Evolutionary conservation across 306 rosid genomes (phyloP), one percentile per base, ranked within the genome.

Genomic region (Acacia melanoxylon): DNA sequence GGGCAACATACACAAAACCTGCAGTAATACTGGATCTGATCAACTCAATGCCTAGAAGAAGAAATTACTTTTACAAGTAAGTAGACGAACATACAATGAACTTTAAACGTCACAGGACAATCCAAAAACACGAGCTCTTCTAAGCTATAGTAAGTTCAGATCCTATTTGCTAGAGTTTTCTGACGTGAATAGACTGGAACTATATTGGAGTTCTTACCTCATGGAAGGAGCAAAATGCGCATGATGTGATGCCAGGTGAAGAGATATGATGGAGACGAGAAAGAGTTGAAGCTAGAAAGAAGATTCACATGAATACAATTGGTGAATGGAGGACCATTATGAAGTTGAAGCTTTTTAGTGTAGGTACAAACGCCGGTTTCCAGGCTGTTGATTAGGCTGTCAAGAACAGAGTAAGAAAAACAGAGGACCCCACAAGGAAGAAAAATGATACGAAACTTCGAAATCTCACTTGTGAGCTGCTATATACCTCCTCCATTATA

Each of bases 341-440:
- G 74, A 84, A 85, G 85, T 44, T 62, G 80, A 81, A 81, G 83
- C 22, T 44, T 85, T 85, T 72, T 62, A 65, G 84, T 8, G 82
- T 81, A 75, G 72, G 52, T 29, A 54, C 76, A 65, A 85, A 31
- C 82, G 31, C 83, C 76, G 41, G 58, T 35, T 85, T 77, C 83
- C 85, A 81, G 85, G 85, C 85, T 85, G 88, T 41, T 71, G 65
- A 84, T 80, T 35, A 84, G 87, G 82, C 84, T 84, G 87, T 84
- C 82, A 76, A 40, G 33, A 25, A 49, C 75, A 80, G 75, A 80
- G 78, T 67, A 59, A 69, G 75, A 71, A 74, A 68, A 68, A 62
- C 51, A 51, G 71, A 66, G 85, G 85, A 72, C 77, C 85, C 88
- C 87, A 81, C 87, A 65, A 0, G n/a, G 41, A 52, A 74, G 81